Conservation (phyloP, 2,329 filamentous ascomycete genomes). For the Fusarium luffae region DNA sequence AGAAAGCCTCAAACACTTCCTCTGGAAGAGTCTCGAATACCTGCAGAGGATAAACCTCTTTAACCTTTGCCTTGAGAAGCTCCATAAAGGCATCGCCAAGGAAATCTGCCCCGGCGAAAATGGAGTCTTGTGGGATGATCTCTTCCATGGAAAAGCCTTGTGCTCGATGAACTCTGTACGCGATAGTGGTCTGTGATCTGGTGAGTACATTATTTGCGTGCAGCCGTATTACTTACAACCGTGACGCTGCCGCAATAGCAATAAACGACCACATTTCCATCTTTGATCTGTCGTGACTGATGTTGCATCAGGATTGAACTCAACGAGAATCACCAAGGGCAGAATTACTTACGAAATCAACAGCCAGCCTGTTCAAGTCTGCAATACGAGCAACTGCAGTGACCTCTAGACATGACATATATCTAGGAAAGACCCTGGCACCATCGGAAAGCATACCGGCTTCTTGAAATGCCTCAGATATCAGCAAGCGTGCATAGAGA, state of each 20-base stretch:
- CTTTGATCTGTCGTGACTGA: background rate
- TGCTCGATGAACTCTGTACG: background rate
- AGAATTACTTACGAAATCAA: background rate
- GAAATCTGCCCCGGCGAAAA: background rate
- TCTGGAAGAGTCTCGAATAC: background rate
- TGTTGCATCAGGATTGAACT: background rate
- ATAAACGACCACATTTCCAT: background rate
- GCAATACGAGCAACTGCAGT: background rate
- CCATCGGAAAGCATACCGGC: background rate
- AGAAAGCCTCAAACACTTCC: background rate
- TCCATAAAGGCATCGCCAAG: background rate
- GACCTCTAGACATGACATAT: background rate
- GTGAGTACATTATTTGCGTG: background rate
- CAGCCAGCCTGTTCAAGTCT: background rate
- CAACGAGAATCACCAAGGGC: too few species aligned
- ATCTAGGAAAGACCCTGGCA: background rate
- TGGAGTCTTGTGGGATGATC: too few species aligned
- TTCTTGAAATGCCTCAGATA: background rate
- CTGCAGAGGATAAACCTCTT: background rate
- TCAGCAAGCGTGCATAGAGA: background rate
- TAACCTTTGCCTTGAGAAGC: background rate
- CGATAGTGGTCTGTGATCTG: background rate
- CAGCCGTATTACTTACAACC: background rate
- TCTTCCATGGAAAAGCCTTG: background rate
- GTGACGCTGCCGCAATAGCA: background rate